Base-by-base conservation (phyloP, 2,329 filamentous ascomycete species). In the Metarhizium sp. region DNA sequence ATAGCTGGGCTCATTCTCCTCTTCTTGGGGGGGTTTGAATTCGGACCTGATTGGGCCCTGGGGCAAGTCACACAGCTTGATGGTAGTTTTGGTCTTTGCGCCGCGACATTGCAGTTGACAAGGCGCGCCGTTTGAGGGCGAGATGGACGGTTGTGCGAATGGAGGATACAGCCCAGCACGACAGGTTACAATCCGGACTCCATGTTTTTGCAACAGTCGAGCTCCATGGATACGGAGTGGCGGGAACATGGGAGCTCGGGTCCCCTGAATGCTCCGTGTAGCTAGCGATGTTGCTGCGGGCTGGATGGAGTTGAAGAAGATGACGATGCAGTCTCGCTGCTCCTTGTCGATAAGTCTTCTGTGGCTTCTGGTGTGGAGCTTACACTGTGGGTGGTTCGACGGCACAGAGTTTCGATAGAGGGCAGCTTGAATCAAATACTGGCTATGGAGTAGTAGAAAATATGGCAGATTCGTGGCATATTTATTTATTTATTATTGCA, bases 1-100 rank as follows among this genome's bases (percentile, higher is more conserved):
- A 69, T 96, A 96, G 5, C 74, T 66, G 16, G 81, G 79, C 16
- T 62, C 72, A 54, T 74, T 70, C 58, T 74, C 69, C 30, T 80
- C 73, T 57, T 75, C 60, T 42, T 64, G 55, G 6, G 46, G 50
- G 32, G 62, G 59, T 14, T 73, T 56, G 34, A 72, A 66, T 14
- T 58, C 54, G 4, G 43, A 32, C 20, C 59, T 58, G 43, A 78
- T 67, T 32, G 73, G 62, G 25, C 79, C 81, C 62, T 84, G 80
- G 5, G 81, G 80, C 36, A 85, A 71, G 52, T 84, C 81, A 10
- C 78, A 75, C 4, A 85, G 70, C 57, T 71, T 79, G 60, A 84
- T 61, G 1, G 75, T 76, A 2, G 78, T 76, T 63, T 67, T 78
- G 5, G 78, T 81, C 69, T 79, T 82, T 66, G 79, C 82, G 57